phyloP scores from a whole-genome alignment of 495 filamentous ascomycete genomes.

The Polyplosphaeria fusca region DNA sequence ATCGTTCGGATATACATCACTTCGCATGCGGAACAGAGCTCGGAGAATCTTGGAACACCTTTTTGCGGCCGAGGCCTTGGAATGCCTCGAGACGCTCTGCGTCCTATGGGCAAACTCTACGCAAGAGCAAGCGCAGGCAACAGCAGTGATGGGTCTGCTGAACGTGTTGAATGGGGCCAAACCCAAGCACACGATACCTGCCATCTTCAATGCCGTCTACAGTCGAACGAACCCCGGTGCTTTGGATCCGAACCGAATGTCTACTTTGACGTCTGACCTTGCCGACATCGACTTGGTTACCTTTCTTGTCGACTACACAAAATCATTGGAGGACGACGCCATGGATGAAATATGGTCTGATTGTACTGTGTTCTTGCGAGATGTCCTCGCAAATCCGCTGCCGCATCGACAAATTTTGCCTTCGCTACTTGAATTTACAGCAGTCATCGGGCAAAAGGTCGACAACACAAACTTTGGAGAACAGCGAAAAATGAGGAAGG shows the following conservation, averaged over 20 bases:
- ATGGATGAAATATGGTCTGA: constrained; percentile 99
- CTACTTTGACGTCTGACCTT: constrained; percentile 78
- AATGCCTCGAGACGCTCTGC: constrained; percentile 87
- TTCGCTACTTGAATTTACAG: constrained; percentile 80
- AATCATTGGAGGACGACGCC: constrained; percentile 92
- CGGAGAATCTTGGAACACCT: constrained; percentile 86
- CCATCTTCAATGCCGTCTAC: constrained; percentile 96
- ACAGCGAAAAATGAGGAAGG: constrained; percentile 87
- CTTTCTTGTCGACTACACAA: constrained; percentile 85
- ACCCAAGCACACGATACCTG: constrained; percentile 88
- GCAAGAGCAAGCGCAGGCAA: constrained; percentile 33
- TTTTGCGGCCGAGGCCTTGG: constrained; percentile 89
- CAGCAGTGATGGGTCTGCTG: constrained; percentile 72
- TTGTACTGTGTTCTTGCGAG: constrained; percentile 84
- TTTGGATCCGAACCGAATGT: constrained; percentile 75
- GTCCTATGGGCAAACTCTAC: constrained; percentile 68
- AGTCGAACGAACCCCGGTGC: constrained; percentile 82
- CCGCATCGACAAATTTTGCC: constrained; percentile 90
- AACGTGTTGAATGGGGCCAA: constrained; percentile 88
- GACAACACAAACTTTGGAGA: constrained; percentile 98
- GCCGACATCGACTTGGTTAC: constrained; percentile 77
- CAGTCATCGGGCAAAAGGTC: constrained; percentile 85
- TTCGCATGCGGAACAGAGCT: constrained; percentile 84
- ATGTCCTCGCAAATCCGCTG: constrained; percentile 89
- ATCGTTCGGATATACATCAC: constrained; percentile 83